phyloP scores from a whole-genome alignment of 108 stramenopile species.

The Cyclostephanos invisitatus region DNA sequence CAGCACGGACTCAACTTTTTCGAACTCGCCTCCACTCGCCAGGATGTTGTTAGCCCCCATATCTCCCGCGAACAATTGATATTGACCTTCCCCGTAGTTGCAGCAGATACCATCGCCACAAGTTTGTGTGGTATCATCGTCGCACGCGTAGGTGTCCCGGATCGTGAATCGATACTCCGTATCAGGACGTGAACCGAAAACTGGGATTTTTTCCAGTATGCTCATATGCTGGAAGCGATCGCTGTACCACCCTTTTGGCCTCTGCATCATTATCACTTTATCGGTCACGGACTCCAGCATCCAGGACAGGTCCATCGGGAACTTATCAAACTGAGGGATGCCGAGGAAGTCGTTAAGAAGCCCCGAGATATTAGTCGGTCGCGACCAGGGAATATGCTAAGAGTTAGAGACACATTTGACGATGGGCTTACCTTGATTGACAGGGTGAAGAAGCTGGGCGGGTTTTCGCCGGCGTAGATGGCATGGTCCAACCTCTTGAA shows the following conservation, averaged over 20 bases:
- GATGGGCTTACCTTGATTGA: constrained; percentile 12
- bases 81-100: constrained; percentile 34
- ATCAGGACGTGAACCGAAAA: constrained; percentile 11
- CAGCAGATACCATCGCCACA: constrained; percentile 49
- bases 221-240: constrained; percentile 37
- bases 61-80: constrained; percentile 27
- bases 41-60: constrained; percentile 26
- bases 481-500: constrained; percentile 30
- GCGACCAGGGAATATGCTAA: background rate
- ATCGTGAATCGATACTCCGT: constrained; percentile 35
- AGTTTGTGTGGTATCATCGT: constrained; percentile 22
- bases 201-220: constrained; percentile 41
- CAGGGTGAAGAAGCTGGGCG: constrained; percentile 29
- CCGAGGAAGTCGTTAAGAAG: background rate
- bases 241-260: constrained; percentile 37
- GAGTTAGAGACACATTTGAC: background rate
- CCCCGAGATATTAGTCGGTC: background rate
- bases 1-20: constrained; percentile 5
- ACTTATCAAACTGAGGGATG: constrained; percentile 11
- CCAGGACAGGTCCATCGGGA: constrained; percentile 34
- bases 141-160: constrained; percentile 35
- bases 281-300: constrained; percentile 33
- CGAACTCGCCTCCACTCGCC: constrained; percentile 40
- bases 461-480: constrained; percentile 33
- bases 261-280: constrained; percentile 33